Evolutionary conservation across 345 rosid species (phyloP).

Genomic region (Populus euphratica): DNA sequence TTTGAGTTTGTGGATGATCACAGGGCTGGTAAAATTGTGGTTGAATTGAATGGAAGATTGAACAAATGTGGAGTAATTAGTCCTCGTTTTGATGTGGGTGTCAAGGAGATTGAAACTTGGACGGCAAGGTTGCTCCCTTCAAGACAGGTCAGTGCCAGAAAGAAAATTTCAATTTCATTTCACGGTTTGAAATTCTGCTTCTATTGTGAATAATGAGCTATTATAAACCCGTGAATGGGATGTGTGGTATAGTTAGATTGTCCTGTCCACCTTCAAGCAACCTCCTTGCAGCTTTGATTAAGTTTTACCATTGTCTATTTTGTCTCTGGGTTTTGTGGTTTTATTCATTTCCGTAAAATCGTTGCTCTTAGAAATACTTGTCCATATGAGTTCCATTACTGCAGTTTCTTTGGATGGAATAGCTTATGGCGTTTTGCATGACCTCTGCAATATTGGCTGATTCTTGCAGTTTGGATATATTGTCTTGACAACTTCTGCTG

Average conservation of each 20-base stretch:
- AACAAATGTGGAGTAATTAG: conserved; percentile 24
- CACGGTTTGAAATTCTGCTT: not conserved
- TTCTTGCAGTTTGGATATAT: conserved; percentile 26
- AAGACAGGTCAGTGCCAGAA: conserved; percentile 3
- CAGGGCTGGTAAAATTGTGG: conserved; percentile 16
- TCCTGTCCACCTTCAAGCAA: not conserved
- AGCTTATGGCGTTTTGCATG: not conserved
- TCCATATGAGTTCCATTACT: not conserved
- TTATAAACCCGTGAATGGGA: not conserved
- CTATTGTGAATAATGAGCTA: not conserved
- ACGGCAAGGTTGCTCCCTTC: conserved; percentile 18
- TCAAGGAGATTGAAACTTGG: conserved; percentile 13
- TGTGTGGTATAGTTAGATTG: not conserved
- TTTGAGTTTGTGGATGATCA: conserved; percentile 21
- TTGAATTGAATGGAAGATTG: conserved; percentile 12
- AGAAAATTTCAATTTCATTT: not conserved
- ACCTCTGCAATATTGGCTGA: not conserved
- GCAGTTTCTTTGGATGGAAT: not conserved
- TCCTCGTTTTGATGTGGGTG: conserved; percentile 6
- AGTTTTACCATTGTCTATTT: not conserved
- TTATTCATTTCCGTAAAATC: not conserved
- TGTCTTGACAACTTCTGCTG: conserved; percentile 29
- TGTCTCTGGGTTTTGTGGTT: not conserved
- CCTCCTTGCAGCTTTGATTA: not conserved
- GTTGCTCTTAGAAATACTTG: not conserved